Percentiles rank a stretch among this genome's conserved stretches.
phyloP scores from a whole-genome alignment of 805 yeast genomes.

The Metschnikowia amazonensis region DNA sequence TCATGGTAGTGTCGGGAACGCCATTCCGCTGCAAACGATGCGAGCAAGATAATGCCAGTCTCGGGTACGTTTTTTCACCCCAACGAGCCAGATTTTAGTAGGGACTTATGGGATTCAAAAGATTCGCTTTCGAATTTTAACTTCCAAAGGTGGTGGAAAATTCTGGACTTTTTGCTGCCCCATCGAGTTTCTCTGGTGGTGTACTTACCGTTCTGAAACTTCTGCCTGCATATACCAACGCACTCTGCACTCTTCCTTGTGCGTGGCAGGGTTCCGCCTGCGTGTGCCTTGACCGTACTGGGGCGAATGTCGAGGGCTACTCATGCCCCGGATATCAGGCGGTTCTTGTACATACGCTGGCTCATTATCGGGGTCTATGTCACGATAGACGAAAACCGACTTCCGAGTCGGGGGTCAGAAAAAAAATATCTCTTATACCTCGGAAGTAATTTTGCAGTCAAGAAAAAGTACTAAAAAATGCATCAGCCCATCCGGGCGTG shows the following conservation, averaged over 20 bases:
- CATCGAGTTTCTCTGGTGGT: too few relatives aligned
- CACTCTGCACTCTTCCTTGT: neutral
- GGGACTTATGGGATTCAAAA: neutral
- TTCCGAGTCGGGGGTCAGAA: neutral
- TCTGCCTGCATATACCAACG: neutral
- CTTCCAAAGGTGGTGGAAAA: conserved; percentile 1
- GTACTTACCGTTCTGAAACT: neutral
- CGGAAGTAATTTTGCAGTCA: too few relatives aligned
- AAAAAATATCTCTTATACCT: neutral
- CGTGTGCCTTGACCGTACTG: neutral
- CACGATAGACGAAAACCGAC: neutral
- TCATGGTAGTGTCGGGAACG: conserved; percentile 1
- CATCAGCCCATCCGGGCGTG: neutral
- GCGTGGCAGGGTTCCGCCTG: neutral
- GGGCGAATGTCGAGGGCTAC: neutral
- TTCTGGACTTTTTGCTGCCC: too few relatives aligned
- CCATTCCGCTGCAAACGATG: neutral
- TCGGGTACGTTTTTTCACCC: neutral
- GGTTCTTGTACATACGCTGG: neutral
- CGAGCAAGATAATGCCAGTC: neutral
- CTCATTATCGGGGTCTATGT: neutral
- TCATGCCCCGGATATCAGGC: neutral
- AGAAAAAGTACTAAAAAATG: neutral
- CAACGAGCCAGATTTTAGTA: neutral
- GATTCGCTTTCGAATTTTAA: neutral